Evolutionary conservation across 2,329 filamentous ascomycete species (phyloP), one percentile per base, ranked within the genome.

Genomic region (Chalara sp.): DNA sequence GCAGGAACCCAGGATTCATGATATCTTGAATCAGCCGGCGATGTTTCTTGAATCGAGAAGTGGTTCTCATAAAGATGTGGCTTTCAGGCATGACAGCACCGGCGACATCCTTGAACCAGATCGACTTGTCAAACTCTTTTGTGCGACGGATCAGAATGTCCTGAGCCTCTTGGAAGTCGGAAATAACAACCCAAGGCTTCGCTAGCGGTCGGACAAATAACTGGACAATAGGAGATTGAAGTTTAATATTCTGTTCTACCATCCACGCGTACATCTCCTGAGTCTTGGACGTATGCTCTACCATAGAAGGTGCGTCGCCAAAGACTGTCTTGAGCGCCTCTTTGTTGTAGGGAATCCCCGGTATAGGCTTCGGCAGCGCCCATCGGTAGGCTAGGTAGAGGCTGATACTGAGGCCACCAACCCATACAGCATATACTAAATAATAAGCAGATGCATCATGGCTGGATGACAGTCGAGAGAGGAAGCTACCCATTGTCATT

Each of bases 91-190:
- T 56, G 47, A 65, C 54, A 5, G 58, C 57, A 2, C 46, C 30
- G 31, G 65, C 59, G 3, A 62, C 42, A 31, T 63, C 57, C 6
- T 59, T 29, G 2, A 58, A 50, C 37, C 58, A 56, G 1, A 52
- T 42, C 0, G 64, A 58, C 31, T 61, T 59, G 55, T 69, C 67
- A 41, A 69, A 68, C 50, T 67, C 62, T 33, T 58, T 59, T 33
- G 52, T 51, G 12, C 63, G 59, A 10, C 61, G 55, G 5, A 58
- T 10, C n/a, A 67, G 48, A 13, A 67, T 63, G 47, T 67, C 64
- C 35, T 66, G 58, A 41, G 54, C 48, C 52, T 66, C 62, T 21
- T 57, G 55, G 6, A 58, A 55, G 46, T 66, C 64, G 31, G 63
- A 50, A 6, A 66, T 8, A 6, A 65, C 29, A 7, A 65, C 46